These are phyloP conservation scores for Paramicrosporidium saccamoebae DNA, from an alignment of 371 early-diverging fungal genomes.

Conservation along the genomic window DNA sequence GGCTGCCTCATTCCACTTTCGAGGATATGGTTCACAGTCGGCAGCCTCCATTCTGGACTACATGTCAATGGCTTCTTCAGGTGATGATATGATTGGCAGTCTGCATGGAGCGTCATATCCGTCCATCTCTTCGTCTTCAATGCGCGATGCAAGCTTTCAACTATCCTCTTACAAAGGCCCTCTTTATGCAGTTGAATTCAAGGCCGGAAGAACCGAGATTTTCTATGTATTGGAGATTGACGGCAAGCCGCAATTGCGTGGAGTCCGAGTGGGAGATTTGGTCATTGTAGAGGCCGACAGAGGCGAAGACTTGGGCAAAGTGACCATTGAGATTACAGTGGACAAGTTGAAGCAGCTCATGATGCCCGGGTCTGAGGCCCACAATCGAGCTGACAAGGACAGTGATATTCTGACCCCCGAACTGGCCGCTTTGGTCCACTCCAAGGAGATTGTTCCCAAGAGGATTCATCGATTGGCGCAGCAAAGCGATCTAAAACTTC, in stretches of 20 bases:
- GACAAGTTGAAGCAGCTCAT: constrained; percentile 2
- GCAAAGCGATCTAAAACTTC: constrained; percentile 29
- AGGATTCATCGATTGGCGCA: constrained; percentile 52
- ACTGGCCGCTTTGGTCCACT: constrained; percentile 1
- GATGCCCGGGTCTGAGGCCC: constrained; percentile 1
- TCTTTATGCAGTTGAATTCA: too few species aligned
- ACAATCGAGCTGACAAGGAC: neutral
- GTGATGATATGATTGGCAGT: too few species aligned
- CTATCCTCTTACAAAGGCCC: too few species aligned
- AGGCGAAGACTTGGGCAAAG: constrained; percentile 68
- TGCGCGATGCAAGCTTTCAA: too few species aligned
- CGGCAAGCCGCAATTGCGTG: constrained; percentile 7
- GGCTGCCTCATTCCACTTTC: too few species aligned
- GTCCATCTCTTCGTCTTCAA: too few species aligned
- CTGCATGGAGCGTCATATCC: too few species aligned
- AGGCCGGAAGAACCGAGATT: constrained; percentile 44
- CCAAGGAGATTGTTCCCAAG: constrained; percentile 44
- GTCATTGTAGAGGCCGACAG: constrained; percentile 88
- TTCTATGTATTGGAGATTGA: constrained; percentile 20
- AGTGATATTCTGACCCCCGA: constrained; percentile 1
- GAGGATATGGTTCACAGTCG: too few species aligned
- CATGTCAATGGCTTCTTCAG: too few species aligned
- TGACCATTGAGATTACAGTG: constrained; percentile 14
- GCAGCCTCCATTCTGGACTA: too few species aligned
- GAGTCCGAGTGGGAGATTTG: constrained; percentile 26